Evolutionary conservation across 108 stramenopile genomes (phyloP).

Genomic region (Licmophora abbreviata): DNA sequence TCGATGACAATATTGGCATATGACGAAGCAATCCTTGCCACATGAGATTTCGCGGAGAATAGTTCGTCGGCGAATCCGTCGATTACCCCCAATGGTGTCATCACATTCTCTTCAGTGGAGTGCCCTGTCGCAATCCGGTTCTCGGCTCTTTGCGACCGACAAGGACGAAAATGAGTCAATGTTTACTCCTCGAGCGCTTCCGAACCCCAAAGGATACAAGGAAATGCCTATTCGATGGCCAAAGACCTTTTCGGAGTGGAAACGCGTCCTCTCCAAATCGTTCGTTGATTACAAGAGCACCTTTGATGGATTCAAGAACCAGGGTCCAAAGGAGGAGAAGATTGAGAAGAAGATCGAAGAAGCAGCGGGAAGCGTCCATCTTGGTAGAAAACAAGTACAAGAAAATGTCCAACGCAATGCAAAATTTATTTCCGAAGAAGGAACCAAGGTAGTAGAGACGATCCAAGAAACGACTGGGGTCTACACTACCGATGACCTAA

Average conservation of each 20-base stretch:
- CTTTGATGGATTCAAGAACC: constrained; percentile 20
- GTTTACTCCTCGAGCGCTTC: neutral
- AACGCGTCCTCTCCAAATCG: neutral
- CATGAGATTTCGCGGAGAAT: neutral
- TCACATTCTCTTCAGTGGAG: too few relatives aligned
- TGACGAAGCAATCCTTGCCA: neutral
- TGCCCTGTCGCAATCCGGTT: too few relatives aligned
- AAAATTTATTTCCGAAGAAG: constrained; percentile 25
- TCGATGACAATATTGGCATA: neutral
- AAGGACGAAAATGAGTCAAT: neutral
- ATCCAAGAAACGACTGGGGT: constrained; percentile 59
- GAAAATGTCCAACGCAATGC: constrained; percentile 54
- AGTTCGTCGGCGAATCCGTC: too few relatives aligned
- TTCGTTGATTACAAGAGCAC: constrained; percentile 24
- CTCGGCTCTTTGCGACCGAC: neutral
- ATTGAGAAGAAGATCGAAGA: neutral
- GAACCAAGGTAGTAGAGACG: constrained; percentile 32
- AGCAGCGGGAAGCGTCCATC: neutral
- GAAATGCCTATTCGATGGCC: neutral
- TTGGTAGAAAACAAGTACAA: constrained; percentile 12
- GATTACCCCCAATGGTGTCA: too few relatives aligned
- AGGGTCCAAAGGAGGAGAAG: neutral
- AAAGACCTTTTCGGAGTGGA: neutral
- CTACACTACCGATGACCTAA: constrained; percentile 47
- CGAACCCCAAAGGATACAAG: neutral